Evolutionary conservation across 2,329 filamentous ascomycete genomes (phyloP).

Genomic region (Atkinsonella hypoxylon): DNA sequence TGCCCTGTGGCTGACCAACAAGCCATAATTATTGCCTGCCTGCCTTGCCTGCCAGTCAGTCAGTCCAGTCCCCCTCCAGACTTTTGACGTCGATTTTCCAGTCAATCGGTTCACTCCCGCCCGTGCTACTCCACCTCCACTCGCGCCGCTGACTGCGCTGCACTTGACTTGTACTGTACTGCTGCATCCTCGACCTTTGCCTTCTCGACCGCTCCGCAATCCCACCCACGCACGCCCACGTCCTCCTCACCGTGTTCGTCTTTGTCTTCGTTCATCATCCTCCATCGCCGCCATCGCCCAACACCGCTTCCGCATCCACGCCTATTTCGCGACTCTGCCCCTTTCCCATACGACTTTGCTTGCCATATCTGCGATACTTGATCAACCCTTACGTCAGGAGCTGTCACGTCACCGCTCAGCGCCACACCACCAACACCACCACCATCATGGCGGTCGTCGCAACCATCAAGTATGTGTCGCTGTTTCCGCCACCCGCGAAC

Average conservation of each 20-base stretch:
- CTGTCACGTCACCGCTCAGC: neutral
- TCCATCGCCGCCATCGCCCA: constrained; percentile 1
- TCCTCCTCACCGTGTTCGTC: constrained; percentile 2
- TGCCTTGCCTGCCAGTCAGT: no score
- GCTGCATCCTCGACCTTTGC: neutral
- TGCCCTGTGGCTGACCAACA: no score
- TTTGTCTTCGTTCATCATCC: constrained; percentile 4
- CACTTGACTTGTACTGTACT: neutral
- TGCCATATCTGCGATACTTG: neutral
- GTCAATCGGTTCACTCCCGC: constrained; percentile 2
- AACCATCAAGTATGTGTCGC: constrained; percentile 47
- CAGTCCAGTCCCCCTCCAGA: no score
- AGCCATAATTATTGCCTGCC: no score
- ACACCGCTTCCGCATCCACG: neutral
- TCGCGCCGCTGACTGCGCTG: neutral
- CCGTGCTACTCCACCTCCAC: neutral
- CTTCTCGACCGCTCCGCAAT: constrained; percentile 1
- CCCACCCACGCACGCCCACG: neutral
- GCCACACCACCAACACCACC: constrained; percentile 13
- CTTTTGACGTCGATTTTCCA: no score
- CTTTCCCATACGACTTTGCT: constrained; percentile 3
- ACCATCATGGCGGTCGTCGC: constrained; percentile 46
- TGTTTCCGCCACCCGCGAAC: constrained; percentile 3
- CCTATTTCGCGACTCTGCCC: constrained; percentile 1
- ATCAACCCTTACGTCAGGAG: neutral